A percentile compares a stretch with the other conserved stretches of the same genome.
Conservation (phyloP, 1,284 basidiomycete genomes). For the Ganoderma lingzhi region DNA sequence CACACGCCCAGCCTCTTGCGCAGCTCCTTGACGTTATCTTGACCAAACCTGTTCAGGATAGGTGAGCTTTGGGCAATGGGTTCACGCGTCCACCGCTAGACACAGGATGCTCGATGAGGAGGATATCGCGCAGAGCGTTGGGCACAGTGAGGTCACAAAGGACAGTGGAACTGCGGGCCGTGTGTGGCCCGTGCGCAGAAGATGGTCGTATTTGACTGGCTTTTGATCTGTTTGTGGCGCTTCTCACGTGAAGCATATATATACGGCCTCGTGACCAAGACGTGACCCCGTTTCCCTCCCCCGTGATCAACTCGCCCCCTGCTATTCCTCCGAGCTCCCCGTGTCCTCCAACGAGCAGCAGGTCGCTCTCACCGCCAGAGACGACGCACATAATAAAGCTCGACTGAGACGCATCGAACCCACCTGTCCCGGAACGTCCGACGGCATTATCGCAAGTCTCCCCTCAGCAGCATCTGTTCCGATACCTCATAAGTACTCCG, state of each 20-base stretch:
- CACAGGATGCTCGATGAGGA: neutral
- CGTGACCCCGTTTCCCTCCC: conserved; percentile 46
- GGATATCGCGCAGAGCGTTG: neutral
- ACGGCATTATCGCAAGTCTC: neutral
- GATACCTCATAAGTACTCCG: conserved; percentile 15
- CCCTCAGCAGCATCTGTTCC: conserved; percentile 3
- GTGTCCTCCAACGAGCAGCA: conserved; percentile 32
- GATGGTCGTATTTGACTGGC: conserved; percentile 33
- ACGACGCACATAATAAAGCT: conserved; percentile 14
- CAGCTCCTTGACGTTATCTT: conserved; percentile 4
- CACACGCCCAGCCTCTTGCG: neutral
- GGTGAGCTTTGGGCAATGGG: neutral
- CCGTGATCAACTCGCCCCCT: conserved; percentile 45
- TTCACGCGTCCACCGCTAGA: neutral
- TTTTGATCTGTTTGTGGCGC: conserved; percentile 38
- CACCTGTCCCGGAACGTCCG: conserved; percentile 12
- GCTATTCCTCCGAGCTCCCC: conserved; percentile 33
- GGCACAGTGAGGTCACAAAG: neutral
- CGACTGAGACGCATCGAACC: neutral
- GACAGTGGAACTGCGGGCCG: neutral
- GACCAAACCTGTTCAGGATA: neutral
- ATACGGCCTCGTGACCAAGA: conserved; percentile 41
- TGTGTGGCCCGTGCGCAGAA: conserved; percentile 36
- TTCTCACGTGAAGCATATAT: conserved; percentile 46
- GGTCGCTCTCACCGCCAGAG: conserved; percentile 20